Base-by-base conservation (phyloP, 805 yeast genomes). In the Yamadazyma ubonensis region DNA sequence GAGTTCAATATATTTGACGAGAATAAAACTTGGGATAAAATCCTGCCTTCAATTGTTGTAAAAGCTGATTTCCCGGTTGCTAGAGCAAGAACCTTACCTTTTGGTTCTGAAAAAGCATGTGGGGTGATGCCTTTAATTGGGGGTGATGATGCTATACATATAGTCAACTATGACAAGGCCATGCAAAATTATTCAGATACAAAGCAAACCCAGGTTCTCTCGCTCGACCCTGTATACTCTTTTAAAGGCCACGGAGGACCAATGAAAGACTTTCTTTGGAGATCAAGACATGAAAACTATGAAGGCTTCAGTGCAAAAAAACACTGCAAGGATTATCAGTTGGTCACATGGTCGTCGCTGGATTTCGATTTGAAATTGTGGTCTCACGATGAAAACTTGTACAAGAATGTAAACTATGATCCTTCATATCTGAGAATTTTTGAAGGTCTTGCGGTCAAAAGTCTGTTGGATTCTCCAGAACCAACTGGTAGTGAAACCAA, bases 41-140 rank as follows among this genome's bases (percentile, higher is more conserved):
- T 51, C 2, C 61, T 60, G 8, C 86, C 95, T 0, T 62, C 70
- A 5, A 76, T 76, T 23, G 76, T 83, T 0, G 75, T 91, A 0
- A 58, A 68, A 7, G 80, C 96, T 0, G 84, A 76, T 29, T 91
- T 83, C 57, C 97, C 98, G 0, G 86, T 93, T 2, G 81, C 95
- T 66, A 72, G 96, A 46, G 96, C 97, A 0, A 66, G 98, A 33
- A 81, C 83, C 42, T 67, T 90, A 26, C 99, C 98, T 0, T 88
- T 88, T 66, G 98, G 98, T 0, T 71, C 75, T 23, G 74, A 69
- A 31, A 54, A 55, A 31, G 83, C 95, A 1, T 86, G 91, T 55
- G 87, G 93, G 5, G 78, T 93, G 2, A 84, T 89, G 86, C 99
- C 99, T 0, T 70, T 86, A 42, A 66, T 95, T 36, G 96, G 96